A percentile compares a stretch with the other conserved stretches of the same genome.
These are phyloP conservation scores for Fusarium bactridioides DNA, from an alignment of 2,329 filamentous ascomycete genomes.

Conservation along the genomic window DNA sequence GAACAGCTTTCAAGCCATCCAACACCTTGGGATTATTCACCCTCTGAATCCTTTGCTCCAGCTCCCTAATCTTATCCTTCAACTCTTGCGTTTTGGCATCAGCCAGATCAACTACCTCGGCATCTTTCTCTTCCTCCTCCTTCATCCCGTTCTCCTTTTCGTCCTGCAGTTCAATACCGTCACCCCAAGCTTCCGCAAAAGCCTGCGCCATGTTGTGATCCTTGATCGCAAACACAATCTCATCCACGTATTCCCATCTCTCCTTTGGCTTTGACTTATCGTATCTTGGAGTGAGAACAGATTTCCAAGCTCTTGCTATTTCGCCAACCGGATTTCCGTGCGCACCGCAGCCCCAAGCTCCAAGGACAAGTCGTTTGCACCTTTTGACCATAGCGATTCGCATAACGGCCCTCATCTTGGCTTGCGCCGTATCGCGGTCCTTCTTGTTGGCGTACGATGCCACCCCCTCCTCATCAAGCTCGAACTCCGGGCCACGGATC, in stretches of 20 bases:
- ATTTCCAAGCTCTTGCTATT: constrained; percentile 62
- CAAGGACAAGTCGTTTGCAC: constrained; percentile 61
- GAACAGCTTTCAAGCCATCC: constrained; percentile 11
- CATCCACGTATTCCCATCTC: constrained; percentile 38
- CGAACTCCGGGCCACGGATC: constrained; percentile 64
- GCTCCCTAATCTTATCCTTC: constrained; percentile 21
- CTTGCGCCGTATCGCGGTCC: constrained; percentile 59
- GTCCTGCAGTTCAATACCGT: constrained; percentile 17
- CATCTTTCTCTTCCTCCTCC: not conserved
- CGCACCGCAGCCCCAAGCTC: constrained; percentile 71
- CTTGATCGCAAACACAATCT: constrained; percentile 67
- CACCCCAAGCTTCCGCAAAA: constrained; percentile 59
- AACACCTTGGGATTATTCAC: constrained; percentile 14
- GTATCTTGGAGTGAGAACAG: constrained; percentile 39
- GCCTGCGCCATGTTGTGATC: constrained; percentile 59
- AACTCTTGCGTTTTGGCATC: constrained; percentile 15
- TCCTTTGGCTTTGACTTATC: constrained; percentile 32
- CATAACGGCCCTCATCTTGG: constrained; percentile 67
- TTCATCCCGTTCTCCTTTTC: not conserved
- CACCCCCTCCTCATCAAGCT: constrained; percentile 46
- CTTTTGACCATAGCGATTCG: constrained; percentile 58
- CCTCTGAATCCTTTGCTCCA: constrained; percentile 23
- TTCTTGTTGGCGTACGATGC: constrained; percentile 52
- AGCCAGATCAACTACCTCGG: not conserved
- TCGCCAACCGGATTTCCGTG: constrained; percentile 69